phyloP scores from a whole-genome alignment of 257 asterid genomes.

The Mentha longifolia region DNA sequence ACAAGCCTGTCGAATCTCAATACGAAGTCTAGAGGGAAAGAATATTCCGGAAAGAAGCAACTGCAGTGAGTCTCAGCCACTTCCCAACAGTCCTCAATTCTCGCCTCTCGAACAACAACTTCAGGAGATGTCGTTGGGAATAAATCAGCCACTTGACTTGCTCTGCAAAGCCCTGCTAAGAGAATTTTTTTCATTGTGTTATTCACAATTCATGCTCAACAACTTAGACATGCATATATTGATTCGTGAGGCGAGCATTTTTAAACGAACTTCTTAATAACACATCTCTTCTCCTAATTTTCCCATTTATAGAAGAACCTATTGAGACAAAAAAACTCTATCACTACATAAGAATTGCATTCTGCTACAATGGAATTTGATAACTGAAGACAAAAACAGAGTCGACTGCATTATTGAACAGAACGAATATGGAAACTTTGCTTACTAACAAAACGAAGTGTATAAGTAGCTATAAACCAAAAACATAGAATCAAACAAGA shows the following conservation, averaged over 20 bases:
- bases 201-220: slow-evolving; percentile 14
- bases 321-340: not conserved
- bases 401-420: not conserved
- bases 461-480: not conserved
- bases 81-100: slow-evolving; percentile 96
- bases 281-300: not conserved
- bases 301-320: not conserved
- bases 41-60: slow-evolving; percentile 80
- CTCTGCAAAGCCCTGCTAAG: slow-evolving; percentile 59
- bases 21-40: slow-evolving; percentile 81
- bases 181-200: not conserved
- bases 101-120: slow-evolving; percentile 80
- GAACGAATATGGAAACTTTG: not conserved
- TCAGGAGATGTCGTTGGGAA: slow-evolving; percentile 72
- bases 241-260: not conserved
- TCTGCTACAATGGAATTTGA: not conserved
- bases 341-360: not conserved
- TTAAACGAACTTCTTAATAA: not conserved
- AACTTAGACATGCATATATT: not conserved
- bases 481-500: not conserved
- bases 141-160: slow-evolving; percentile 77
- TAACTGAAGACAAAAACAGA: not conserved
- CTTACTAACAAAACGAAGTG: not conserved
- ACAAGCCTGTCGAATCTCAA: slow-evolving; percentile 80
- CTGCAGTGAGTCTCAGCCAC: slow-evolving; percentile 96